Percentiles rank a stretch among this genome's conserved stretches.
These are phyloP conservation scores for Gynostemma pentaphyllum DNA, from an alignment of 306 rosid genomes.

Conservation along the genomic window DNA sequence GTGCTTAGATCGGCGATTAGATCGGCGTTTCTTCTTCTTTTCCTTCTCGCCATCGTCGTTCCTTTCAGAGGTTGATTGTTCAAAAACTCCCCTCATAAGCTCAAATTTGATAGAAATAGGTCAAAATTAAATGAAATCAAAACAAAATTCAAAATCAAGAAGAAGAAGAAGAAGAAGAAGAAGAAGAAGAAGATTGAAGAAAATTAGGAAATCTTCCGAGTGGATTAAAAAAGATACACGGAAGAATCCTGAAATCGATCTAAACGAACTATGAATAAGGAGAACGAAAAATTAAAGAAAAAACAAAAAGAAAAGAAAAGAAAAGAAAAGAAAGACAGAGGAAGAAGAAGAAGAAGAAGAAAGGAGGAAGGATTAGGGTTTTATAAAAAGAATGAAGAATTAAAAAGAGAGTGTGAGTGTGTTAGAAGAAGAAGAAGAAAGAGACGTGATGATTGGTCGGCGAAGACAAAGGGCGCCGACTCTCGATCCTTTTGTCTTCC, in stretches of 20 bases:
- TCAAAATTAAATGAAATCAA: too few species aligned
- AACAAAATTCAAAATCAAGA: background rate
- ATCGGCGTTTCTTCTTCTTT: conserved; percentile 72
- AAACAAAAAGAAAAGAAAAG: background rate
- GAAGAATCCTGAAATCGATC: background rate
- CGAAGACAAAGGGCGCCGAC: conserved; percentile 77
- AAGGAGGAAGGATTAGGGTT: conserved; percentile 4
- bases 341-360: background rate
- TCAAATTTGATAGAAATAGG: too few species aligned
- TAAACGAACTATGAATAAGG: background rate
- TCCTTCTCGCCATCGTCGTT: conserved; percentile 65
- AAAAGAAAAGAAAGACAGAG: background rate
- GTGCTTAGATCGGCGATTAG: conserved; percentile 62
- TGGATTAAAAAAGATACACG: background rate
- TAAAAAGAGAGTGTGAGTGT: background rate
- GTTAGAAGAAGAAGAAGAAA: conserved; percentile 22
- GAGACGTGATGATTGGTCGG: conserved; percentile 67
- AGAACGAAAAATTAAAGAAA: too few species aligned
- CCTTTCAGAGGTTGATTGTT: conserved; percentile 39
- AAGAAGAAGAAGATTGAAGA: background rate
- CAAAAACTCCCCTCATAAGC: conserved; percentile 7
- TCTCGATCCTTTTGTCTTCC: conserved; percentile 25
- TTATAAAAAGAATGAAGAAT: conserved; percentile 1
- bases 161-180: background rate
- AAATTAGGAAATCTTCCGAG: background rate